Conservation (phyloP, 2,329 filamentous ascomycete species). For the Colletotrichum sp. region DNA sequence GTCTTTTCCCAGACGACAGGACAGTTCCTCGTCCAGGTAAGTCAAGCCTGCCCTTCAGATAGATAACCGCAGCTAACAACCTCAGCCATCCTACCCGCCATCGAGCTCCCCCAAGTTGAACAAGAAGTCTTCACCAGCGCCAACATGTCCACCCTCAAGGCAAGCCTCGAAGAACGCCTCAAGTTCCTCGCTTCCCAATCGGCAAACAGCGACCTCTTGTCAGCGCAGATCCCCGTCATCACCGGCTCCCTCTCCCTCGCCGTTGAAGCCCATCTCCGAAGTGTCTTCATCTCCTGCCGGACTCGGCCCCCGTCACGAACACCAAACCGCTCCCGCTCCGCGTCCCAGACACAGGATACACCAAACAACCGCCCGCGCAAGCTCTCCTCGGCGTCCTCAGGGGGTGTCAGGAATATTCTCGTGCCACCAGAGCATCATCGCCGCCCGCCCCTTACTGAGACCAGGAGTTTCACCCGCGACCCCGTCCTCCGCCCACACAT, state of each 20-base stretch:
- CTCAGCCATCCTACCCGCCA: background rate
- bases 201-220: background rate
- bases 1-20: background rate
- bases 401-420: background rate
- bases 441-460: background rate
- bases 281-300: conserved; percentile 14
- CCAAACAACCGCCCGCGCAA: background rate
- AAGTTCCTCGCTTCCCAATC: conserved; percentile 6
- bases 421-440: background rate
- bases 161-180: conserved; percentile 15
- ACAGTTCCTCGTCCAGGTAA: conserved; percentile 8
- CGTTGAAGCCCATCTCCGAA: conserved; percentile 11
- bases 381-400: background rate
- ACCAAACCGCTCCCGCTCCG: background rate
- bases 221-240: conserved; percentile 13
- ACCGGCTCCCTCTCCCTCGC: conserved; percentile 6
- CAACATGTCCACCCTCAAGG: conserved; percentile 13
- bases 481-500: background rate
- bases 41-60: background rate
- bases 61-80: background rate
- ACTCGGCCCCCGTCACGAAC: background rate
- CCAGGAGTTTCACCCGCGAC: background rate
- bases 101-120: conserved; percentile 15
- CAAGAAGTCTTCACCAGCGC: conserved; percentile 12
- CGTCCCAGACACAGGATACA: background rate